Conservation (phyloP, 345 rosid genomes). For the Euphorbia pulcherrima region DNA sequence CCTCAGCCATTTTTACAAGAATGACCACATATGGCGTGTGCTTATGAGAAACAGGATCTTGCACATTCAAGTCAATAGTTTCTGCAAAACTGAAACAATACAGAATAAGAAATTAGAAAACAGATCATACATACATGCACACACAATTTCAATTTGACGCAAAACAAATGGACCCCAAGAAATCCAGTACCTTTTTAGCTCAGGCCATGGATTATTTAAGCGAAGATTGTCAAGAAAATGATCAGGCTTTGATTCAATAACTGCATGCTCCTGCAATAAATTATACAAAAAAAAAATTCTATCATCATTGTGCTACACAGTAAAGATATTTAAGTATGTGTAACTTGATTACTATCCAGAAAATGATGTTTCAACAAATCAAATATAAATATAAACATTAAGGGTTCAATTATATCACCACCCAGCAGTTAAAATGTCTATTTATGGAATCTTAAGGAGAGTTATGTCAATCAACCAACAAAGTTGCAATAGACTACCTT, state of each 20-base stretch:
- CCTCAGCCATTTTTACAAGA: conserved; percentile 78
- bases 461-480: conserved; percentile 3
- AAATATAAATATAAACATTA: background rate
- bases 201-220: conserved; percentile 93
- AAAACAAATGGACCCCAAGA: background rate
- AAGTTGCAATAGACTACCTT: conserved; percentile 46
- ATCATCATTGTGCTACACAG: no score
- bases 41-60: conserved; percentile 80
- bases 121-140: background rate
- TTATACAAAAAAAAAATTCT: no score
- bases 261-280: conserved; percentile 73
- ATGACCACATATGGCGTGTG: conserved; percentile 89
- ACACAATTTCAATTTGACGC: background rate
- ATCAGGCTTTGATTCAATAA: conserved; percentile 94
- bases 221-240: conserved; percentile 95
- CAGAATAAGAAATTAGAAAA: conserved; percentile 18
- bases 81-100: conserved; percentile 60
- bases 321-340: background rate
- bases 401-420: background rate
- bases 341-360: background rate
- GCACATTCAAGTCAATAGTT: conserved; percentile 58
- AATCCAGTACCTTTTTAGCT: conserved; percentile 54
- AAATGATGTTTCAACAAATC: background rate
- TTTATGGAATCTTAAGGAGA: background rate
- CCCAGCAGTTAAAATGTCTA: background rate